phyloP scores from a whole-genome alignment of 2,329 filamentous ascomycete genomes.

The Fusarium sp. region DNA sequence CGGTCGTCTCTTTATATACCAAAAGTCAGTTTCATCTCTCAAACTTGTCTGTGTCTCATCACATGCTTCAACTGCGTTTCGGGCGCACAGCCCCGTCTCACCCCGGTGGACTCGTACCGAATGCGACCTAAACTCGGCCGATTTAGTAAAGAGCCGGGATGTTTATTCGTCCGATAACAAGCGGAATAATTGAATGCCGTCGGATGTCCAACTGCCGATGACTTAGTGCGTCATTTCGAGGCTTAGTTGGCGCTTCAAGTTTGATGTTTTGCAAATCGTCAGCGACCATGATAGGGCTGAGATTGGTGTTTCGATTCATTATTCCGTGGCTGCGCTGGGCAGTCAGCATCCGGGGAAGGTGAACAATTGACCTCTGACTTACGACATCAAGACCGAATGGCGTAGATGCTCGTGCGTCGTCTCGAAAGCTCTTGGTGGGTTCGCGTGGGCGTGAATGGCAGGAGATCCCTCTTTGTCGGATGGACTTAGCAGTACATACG shows the following conservation, averaged over 20 bases:
- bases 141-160: neutral
- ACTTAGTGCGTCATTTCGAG: neutral
- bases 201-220: conserved; percentile 23
- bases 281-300: neutral
- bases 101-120: neutral
- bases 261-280: neutral
- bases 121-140: conserved; percentile 9
- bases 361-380: too few relatives aligned
- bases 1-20: neutral
- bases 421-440: too few relatives aligned
- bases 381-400: too few relatives aligned
- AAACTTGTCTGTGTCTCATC: conserved; percentile 2
- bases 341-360: too few relatives aligned
- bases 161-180: neutral
- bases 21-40: neutral
- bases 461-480: too few relatives aligned
- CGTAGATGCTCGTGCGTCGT: too few relatives aligned
- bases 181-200: conserved; percentile 11
- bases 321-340: too few relatives aligned
- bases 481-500: too few relatives aligned
- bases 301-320: neutral
- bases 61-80: conserved; percentile 33
- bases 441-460: too few relatives aligned
- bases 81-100: conserved; percentile 13
- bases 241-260: neutral